phyloP scores from a whole-genome alignment of 805 yeast species.

The Starmera caribaea region DNA sequence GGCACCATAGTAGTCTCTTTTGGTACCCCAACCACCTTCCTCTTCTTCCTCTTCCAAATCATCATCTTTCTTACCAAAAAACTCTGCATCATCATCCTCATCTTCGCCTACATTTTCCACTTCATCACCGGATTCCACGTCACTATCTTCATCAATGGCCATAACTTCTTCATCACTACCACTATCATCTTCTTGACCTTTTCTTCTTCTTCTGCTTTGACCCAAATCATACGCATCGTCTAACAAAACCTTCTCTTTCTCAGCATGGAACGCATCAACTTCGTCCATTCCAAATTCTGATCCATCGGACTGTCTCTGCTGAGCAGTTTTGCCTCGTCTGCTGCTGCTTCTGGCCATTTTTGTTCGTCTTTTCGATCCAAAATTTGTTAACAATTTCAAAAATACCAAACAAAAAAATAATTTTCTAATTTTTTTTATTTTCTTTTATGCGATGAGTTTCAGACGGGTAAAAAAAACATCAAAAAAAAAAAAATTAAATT shows the following conservation, averaged over 20 bases:
- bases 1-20: slow-evolving; percentile 43
- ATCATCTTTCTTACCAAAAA: slow-evolving; percentile 22
- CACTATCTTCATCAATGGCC: slow-evolving; percentile 39
- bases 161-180: slow-evolving; percentile 42
- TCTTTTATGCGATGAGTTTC: slow-evolving; percentile 2
- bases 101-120: slow-evolving; percentile 19
- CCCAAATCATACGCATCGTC: slow-evolving; percentile 38
- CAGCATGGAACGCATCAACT: slow-evolving; percentile 58
- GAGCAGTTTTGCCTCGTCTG: slow-evolving; percentile 2
- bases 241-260: slow-evolving; percentile 45
- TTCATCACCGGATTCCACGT: slow-evolving; percentile 25
- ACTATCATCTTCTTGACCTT: slow-evolving; percentile 25
- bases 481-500: too few relatives aligned
- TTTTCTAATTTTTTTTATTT: neutral
- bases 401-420: neutral
- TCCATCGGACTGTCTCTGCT: slow-evolving; percentile 4
- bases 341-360: slow-evolving; percentile 9
- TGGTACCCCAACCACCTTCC: slow-evolving; percentile 38
- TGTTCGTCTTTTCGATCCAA: neutral
- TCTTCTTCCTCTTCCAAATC: slow-evolving; percentile 24
- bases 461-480: neutral
- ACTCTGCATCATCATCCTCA: slow-evolving; percentile 19
- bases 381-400: neutral
- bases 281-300: slow-evolving; percentile 47
- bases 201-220: neutral